These are phyloP conservation scores for Trichophyton mentagrophytes DNA, from an alignment of 2,329 filamentous ascomycete genomes.

Conservation along the genomic window DNA sequence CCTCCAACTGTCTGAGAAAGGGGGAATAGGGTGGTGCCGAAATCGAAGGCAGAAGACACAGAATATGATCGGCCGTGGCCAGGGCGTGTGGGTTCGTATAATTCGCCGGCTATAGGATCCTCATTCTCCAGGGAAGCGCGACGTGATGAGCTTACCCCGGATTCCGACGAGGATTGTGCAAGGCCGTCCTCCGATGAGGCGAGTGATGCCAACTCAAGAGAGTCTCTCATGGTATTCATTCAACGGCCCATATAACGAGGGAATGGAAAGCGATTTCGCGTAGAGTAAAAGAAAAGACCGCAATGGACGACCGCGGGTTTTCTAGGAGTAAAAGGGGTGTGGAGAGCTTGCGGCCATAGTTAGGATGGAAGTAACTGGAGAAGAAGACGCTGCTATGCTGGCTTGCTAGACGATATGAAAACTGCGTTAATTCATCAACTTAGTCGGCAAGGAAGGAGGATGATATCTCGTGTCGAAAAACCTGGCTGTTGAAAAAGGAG, in stretches of 20 bases:
- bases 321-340: not conserved
- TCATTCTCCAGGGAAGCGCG: conserved; percentile 79
- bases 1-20: conserved; percentile 68
- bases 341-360: not conserved
- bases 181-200: conserved; percentile 58
- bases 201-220: conserved; percentile 87
- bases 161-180: conserved; percentile 59
- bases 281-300: not conserved
- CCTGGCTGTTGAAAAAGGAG: not conserved
- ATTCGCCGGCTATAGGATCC: conserved; percentile 51
- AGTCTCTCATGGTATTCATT: conserved; percentile 51
- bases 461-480: not conserved
- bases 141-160: conserved; percentile 85
- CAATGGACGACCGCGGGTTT: not conserved
- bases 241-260: not conserved
- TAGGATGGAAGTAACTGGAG: not conserved
- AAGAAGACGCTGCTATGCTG: not conserved
- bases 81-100: conserved; percentile 40
- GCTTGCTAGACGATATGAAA: not conserved
- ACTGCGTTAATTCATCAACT: not conserved
- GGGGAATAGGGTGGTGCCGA: conserved; percentile 83
- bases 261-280: not conserved
- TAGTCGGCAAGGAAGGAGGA: too few species aligned
- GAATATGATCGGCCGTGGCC: conserved; percentile 62
- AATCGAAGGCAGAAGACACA: conserved; percentile 87